phyloP scores from a whole-genome alignment of 805 yeast species.

The Saturnispora sekii region DNA sequence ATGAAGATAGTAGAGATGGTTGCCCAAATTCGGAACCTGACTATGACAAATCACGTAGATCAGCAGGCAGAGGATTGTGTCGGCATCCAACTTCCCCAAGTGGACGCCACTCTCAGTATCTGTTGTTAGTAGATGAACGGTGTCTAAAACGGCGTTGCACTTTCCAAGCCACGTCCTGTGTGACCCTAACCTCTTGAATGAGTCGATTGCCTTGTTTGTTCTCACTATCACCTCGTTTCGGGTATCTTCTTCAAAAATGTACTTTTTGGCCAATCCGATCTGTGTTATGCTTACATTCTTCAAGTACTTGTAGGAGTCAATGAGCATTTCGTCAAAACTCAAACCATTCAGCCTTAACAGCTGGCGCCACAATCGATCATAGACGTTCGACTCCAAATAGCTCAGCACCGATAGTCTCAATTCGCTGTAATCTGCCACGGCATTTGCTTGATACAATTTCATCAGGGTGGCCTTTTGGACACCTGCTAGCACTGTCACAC shows the following conservation, averaged over 20 bases:
- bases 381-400: conserved; percentile 62
- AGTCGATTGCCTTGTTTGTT: conserved; percentile 41
- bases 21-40: conserved; percentile 45
- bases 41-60: conserved; percentile 63
- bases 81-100: conserved; percentile 55
- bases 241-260: conserved; percentile 3
- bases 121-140: conserved; percentile 42
- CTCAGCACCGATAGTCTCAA: conserved; percentile 48
- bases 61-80: conserved; percentile 62
- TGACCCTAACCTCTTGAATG: conserved; percentile 38
- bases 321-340: conserved; percentile 14
- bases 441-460: conserved; percentile 13
- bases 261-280: conserved; percentile 34
- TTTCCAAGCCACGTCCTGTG: conserved; percentile 41
- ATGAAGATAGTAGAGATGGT: conserved; percentile 58
- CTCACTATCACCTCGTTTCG: conserved; percentile 31
- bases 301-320: conserved; percentile 27
- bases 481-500: conserved; percentile 19
- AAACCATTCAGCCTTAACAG: conserved; percentile 16
- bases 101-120: conserved; percentile 10
- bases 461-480: conserved; percentile 16
- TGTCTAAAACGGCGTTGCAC: conserved; percentile 37
- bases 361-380: conserved; percentile 55
- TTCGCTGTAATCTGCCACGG: conserved; percentile 24
- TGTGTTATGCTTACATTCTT: conserved; percentile 39